Percentiles rank a stretch among this genome's conserved stretches.
Conservation (phyloP, 2,329 filamentous ascomycete species). For the Atkinsonella hypoxylon region DNA sequence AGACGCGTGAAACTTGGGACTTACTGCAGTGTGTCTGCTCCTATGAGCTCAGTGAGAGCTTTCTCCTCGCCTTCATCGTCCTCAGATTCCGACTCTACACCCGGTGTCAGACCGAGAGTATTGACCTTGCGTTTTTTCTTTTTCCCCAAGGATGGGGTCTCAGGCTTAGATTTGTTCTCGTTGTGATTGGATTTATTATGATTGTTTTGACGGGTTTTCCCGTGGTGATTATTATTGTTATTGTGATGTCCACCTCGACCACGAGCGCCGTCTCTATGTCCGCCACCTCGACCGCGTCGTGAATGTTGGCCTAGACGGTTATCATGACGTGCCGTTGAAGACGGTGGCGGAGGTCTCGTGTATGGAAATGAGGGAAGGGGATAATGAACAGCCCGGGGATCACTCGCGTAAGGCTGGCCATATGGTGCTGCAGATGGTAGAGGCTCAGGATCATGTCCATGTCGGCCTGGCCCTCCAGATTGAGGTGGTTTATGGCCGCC, state of each 20-base stretch:
- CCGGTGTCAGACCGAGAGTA: constrained; percentile 58
- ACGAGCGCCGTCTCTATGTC: constrained; percentile 26
- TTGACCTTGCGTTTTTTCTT: constrained; percentile 65
- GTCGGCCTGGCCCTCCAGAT: constrained; percentile 21
- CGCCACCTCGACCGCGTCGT: constrained; percentile 23
- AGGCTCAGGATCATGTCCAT: constrained; percentile 22
- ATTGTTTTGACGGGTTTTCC: constrained; percentile 26
- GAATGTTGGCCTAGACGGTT: constrained; percentile 23
- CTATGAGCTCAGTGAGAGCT: constrained; percentile 42
- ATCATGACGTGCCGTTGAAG: constrained; percentile 22
- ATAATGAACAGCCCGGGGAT: constrained; percentile 27
- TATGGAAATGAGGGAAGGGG: constrained; percentile 24
- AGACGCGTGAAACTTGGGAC: constrained; percentile 13
- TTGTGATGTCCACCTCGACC: constrained; percentile 26
- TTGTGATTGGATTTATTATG: constrained; percentile 12
- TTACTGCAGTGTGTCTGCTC: constrained; percentile 43
- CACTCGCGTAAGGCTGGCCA: constrained; percentile 27
- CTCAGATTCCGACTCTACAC: constrained; percentile 50
- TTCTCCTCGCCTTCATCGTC: constrained; percentile 64
- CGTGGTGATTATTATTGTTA: constrained; percentile 25
- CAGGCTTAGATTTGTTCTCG: constrained; percentile 17
- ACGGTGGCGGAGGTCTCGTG: constrained; percentile 25
- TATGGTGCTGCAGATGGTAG: constrained; percentile 23
- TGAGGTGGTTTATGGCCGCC: constrained; percentile 22
- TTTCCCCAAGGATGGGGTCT: constrained; percentile 39